A percentile compares a stretch with the other conserved stretches of the same genome.
These are phyloP conservation scores for Theobroma grandiflorum DNA, from an alignment of 441 rosid species.

Conservation along the genomic window DNA sequence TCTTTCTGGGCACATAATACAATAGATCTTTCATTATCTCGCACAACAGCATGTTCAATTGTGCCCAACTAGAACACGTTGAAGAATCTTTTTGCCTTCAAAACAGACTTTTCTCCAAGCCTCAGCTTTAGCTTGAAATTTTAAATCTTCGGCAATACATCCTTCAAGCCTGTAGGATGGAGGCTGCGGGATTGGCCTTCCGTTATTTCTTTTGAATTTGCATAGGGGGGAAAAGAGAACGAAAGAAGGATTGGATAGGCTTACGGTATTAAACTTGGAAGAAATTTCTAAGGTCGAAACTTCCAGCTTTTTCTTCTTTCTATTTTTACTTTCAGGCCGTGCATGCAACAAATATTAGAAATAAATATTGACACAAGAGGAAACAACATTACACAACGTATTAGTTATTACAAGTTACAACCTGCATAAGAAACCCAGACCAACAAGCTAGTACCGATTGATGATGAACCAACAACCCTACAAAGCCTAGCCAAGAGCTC, in stretches of 20 bases:
- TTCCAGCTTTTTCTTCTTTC: neutral
- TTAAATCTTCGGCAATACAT: no score
- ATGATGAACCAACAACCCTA: neutral
- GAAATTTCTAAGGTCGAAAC: neutral
- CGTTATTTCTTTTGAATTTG: neutral
- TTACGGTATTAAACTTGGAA: neutral
- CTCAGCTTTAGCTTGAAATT: no score
- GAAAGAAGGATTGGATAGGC: no score
- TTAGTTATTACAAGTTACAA: neutral
- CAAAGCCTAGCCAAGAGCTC: neutral
- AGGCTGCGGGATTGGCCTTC: neutral
- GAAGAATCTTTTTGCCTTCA: no score
- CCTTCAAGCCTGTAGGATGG: neutral
- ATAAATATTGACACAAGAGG: neutral
- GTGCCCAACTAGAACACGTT: no score
- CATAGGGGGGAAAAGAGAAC: neutral
- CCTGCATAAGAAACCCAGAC: neutral
- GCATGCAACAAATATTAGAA: neutral
- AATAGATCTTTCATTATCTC: no score
- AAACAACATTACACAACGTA: neutral
- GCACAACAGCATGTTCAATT: no score
- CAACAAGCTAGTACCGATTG: neutral
- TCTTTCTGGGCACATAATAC: no score
- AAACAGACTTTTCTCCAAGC: no score
- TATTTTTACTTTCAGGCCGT: neutral